Conservation (phyloP, 2,329 filamentous ascomycete genomes). For the Beauveria pseudobassiana region DNA sequence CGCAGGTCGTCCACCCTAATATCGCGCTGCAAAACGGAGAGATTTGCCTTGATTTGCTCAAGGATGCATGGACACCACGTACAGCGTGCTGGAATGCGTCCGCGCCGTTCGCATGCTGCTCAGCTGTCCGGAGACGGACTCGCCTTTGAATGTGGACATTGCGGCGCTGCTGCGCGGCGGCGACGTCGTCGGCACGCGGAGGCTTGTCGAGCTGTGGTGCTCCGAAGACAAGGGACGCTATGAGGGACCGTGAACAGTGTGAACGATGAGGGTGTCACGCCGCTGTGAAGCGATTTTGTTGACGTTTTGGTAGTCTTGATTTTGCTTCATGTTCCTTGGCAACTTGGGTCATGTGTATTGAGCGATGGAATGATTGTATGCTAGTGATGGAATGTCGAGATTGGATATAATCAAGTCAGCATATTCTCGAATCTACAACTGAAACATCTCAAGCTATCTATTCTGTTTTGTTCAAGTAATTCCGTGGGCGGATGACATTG, state of each 20-base stretch:
- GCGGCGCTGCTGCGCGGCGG: slow-evolving; percentile 62
- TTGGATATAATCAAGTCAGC: background rate
- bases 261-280: background rate
- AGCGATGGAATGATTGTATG: background rate
- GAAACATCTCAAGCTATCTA: background rate
- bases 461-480: background rate
- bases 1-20: slow-evolving; percentile 80
- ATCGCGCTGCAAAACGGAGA: slow-evolving; percentile 65
- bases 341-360: background rate
- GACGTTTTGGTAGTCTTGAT: no score
- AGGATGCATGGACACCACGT: slow-evolving; percentile 77
- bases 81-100: slow-evolving; percentile 69
- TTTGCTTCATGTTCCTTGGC: background rate
- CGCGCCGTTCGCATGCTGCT: slow-evolving; percentile 64
- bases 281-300: background rate
- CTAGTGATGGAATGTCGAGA: background rate
- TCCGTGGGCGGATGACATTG: background rate
- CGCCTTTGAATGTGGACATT: slow-evolving; percentile 71
- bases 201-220: slow-evolving; percentile 66
- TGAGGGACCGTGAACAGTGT: slow-evolving; percentile 23
- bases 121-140: slow-evolving; percentile 60
- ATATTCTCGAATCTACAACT: background rate
- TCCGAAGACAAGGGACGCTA: slow-evolving; percentile 29
- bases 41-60: slow-evolving; percentile 86
- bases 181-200: slow-evolving; percentile 59